A percentile compares a stretch with the other conserved stretches of the same genome.
Evolutionary conservation across 352 stramenopile species (phyloP).

Genomic region (Phytophthora sansomeana): DNA sequence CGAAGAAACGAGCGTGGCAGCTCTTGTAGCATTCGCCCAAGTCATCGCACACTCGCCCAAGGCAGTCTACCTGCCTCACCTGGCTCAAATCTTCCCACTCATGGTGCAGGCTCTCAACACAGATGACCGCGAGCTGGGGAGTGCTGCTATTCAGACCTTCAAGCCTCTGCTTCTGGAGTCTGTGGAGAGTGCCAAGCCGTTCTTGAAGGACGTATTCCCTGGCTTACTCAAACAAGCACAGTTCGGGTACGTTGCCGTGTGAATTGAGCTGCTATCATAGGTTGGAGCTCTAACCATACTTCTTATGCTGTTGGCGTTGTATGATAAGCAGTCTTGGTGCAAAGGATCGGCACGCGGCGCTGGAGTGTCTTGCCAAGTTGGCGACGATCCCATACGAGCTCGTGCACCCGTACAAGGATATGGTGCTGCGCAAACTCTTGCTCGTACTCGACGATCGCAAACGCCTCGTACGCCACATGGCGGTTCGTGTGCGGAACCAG

Average conservation of each 20-base stretch:
- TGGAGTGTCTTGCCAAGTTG: constrained; percentile 84
- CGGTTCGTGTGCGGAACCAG: constrained; percentile 90
- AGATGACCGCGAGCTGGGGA: constrained; percentile 74
- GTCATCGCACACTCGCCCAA: constrained; percentile 86
- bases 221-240: constrained; percentile 86
- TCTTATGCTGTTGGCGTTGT: neutral
- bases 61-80: constrained; percentile 77
- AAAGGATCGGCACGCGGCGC: constrained; percentile 73
- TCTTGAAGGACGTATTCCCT: constrained; percentile 87
- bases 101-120: constrained; percentile 87
- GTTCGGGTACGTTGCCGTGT: constrained; percentile 56
- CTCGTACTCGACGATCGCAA: constrained; percentile 89
- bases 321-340: constrained; percentile 49
- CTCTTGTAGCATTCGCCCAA: constrained; percentile 80
- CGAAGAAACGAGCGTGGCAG: constrained; percentile 56
- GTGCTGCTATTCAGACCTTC: constrained; percentile 82
- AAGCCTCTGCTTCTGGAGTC: constrained; percentile 80
- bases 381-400: constrained; percentile 87
- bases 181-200: constrained; percentile 82
- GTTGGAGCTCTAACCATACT: neutral
- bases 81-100: constrained; percentile 83
- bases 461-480: constrained; percentile 86
- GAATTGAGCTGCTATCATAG: constrained; percentile 3
- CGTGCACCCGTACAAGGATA: constrained; percentile 89
- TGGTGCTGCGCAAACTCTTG: constrained; percentile 79